Percentiles rank a stretch among this genome's conserved stretches.
These are phyloP conservation scores for Ustilago loliicola DNA, from an alignment of 1,284 basidiomycete species.

Conservation along the genomic window DNA sequence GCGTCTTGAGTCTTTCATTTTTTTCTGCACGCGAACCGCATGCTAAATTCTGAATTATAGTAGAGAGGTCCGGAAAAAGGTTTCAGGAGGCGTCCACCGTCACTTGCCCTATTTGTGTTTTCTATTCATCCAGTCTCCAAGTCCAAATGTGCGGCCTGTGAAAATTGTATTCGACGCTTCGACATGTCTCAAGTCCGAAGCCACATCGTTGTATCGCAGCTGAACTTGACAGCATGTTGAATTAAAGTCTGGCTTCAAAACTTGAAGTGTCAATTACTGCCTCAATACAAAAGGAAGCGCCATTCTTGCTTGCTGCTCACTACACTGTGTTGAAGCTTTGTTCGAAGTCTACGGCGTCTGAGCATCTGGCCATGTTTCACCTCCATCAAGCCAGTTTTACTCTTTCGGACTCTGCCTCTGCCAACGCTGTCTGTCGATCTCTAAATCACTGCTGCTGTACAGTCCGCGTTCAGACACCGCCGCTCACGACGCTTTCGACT, in stretches of 20 bases:
- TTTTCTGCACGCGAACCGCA: not conserved
- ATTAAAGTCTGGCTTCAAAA: not conserved
- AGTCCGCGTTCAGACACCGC: constrained; percentile 5
- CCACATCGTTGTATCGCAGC: not conserved
- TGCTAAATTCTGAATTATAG: not conserved
- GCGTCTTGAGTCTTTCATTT: not conserved
- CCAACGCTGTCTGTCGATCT: not conserved
- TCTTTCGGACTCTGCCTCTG: not conserved
- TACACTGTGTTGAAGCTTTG: not conserved
- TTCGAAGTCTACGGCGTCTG: constrained; percentile 2
- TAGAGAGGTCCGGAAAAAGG: constrained; percentile 12
- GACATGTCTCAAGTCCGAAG: not conserved
- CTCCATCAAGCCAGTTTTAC: constrained; percentile 13
- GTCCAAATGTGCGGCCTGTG: too few species aligned
- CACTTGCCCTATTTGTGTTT: constrained; percentile 5
- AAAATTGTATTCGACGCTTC: not conserved
- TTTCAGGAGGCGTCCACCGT: constrained; percentile 29
- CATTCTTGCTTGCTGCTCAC: not conserved
- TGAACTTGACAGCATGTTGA: not conserved
- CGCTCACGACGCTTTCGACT: not conserved
- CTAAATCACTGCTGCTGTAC: not conserved
- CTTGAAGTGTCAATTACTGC: constrained; percentile 13
- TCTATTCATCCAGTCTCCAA: not conserved
- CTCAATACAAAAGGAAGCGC: constrained; percentile 10
- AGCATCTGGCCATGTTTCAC: constrained; percentile 19